Evolutionary conservation across 2,329 filamentous ascomycete species (phyloP), one percentile per base, ranked within the genome.

Genomic region (Ascochyta viciae-villosae): DNA sequence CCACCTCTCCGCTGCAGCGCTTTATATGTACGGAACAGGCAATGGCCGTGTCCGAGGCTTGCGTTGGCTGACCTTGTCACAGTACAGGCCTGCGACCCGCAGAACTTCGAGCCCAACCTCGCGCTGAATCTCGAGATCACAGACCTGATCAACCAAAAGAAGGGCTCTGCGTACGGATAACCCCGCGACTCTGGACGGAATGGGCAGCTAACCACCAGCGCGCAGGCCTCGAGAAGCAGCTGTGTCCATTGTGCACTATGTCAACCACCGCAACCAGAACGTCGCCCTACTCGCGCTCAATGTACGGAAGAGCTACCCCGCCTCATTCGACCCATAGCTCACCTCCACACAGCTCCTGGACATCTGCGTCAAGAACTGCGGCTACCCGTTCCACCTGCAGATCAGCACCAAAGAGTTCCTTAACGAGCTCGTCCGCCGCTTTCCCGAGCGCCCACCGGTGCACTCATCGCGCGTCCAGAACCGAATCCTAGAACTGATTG

Each of bases 331-430:
- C 46, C 12, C 38, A 49, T 57, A 48, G 60, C 68, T 75, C 50
- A 75, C 73, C 48, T 43, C 40, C 2, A 27, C 31, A 54, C 69
- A 89, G 80, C 86, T 99, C 65, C 90, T 99, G 74, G 95, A 99
- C 76, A 98, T 98, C 62, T 98, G 95, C 78, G 95, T 98, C 78
- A 99, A 99, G 83, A 99, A 99, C 80, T 99, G 95, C 83, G 95
- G 95, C 68, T 99, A 99, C 75, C 93, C 95, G 1, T 99, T 99
- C 78, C 95, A 99, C 74, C 87, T 99, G 55, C 95, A 99, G 78
- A 97, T 99, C 74, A 93, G 91, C 77, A 98, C 95, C 65, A 99
- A 99, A 77, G 95, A 99, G 72, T 99, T 99, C 70, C 87, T 99
- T 68, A 99, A 99, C 79, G 95, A 99, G 81, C 87, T 99, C 57